Conservation (phyloP, 1,284 basidiomycete species). For the Serendipita sp. region DNA sequence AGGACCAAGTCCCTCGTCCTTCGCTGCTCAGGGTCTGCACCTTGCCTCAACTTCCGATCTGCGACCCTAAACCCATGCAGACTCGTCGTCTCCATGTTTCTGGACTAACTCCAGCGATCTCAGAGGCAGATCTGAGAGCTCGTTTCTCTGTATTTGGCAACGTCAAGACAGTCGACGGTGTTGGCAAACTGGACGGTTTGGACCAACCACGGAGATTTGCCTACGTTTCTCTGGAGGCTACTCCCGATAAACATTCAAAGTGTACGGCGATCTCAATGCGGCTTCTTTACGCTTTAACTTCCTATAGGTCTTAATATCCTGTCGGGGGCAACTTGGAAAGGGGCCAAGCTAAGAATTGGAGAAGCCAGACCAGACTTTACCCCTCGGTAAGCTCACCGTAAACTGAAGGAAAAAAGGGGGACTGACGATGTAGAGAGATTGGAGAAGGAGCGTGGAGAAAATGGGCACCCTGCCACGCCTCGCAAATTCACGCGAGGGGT, state of each 20-base stretch:
- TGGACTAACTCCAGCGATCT: slow-evolving; percentile 52
- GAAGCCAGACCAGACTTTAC: slow-evolving; percentile 60
- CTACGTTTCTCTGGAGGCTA: slow-evolving; percentile 58
- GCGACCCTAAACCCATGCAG: not conserved
- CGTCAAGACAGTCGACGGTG: slow-evolving; percentile 51
- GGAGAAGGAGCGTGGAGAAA: slow-evolving; percentile 23
- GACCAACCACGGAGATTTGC: slow-evolving; percentile 52
- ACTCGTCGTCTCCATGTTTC: slow-evolving; percentile 47
- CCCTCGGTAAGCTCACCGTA: slow-evolving; percentile 32
- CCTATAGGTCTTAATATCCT: slow-evolving; percentile 50
- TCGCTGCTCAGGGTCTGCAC: not conserved
- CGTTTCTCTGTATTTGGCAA: slow-evolving; percentile 53
- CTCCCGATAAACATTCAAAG: slow-evolving; percentile 39
- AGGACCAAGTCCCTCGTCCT: not conserved
- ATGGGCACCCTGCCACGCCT: slow-evolving; percentile 21
- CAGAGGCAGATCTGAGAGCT: slow-evolving; percentile 38
- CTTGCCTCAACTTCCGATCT: not conserved
- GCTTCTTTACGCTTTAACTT: slow-evolving; percentile 5
- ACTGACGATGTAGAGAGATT: slow-evolving; percentile 19
- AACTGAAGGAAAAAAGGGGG: not conserved
- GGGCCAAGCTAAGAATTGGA: slow-evolving; percentile 63
- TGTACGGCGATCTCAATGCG: slow-evolving; percentile 32
- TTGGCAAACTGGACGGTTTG: slow-evolving; percentile 46
- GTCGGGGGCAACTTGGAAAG: slow-evolving; percentile 71
- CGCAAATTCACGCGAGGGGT: slow-evolving; percentile 24